Evolutionary conservation across 768 basidiomycete genomes (phyloP).

Genomic region (Serendipita indica): DNA sequence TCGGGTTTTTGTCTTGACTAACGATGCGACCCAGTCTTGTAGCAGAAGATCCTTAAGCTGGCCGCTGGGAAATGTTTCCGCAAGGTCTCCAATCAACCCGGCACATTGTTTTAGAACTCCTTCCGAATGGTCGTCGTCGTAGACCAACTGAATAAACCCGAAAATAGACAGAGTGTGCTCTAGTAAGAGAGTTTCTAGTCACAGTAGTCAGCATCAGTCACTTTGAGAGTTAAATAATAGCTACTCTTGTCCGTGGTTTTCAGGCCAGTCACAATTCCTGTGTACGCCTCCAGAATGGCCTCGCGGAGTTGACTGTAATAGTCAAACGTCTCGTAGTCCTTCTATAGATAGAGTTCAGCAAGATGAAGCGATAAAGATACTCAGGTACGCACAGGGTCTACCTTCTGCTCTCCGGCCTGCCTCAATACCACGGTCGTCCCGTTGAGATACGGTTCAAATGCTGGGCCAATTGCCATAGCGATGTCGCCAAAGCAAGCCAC

Average conservation of each 20-base stretch:
- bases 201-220: conserved; percentile 11
- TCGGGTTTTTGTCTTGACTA: conserved; percentile 59
- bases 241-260: conserved; percentile 70
- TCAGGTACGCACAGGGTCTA: conserved; percentile 55
- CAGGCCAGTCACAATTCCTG: conserved; percentile 81
- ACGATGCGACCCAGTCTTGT: conserved; percentile 59
- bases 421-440: conserved; percentile 82
- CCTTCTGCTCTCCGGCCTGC: conserved; percentile 79
- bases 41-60: conserved; percentile 69
- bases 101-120: conserved; percentile 55
- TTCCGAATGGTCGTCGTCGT: conserved; percentile 76
- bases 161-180: conserved; percentile 61
- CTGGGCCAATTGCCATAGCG: conserved; percentile 74
- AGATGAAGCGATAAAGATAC: background rate
- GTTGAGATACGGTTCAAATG: conserved; percentile 78
- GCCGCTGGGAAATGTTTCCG: conserved; percentile 69
- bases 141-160: conserved; percentile 62
- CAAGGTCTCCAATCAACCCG: conserved; percentile 86
- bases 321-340: conserved; percentile 81
- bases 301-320: conserved; percentile 84
- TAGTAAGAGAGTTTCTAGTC: conserved; percentile 40
- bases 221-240: background rate
- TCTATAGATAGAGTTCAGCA: conserved; percentile 27
- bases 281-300: conserved; percentile 93
- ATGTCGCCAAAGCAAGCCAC: conserved; percentile 93